phyloP scores from a whole-genome alignment of 1,139 yeast species.

The Hyphopichia burtonii region DNA sequence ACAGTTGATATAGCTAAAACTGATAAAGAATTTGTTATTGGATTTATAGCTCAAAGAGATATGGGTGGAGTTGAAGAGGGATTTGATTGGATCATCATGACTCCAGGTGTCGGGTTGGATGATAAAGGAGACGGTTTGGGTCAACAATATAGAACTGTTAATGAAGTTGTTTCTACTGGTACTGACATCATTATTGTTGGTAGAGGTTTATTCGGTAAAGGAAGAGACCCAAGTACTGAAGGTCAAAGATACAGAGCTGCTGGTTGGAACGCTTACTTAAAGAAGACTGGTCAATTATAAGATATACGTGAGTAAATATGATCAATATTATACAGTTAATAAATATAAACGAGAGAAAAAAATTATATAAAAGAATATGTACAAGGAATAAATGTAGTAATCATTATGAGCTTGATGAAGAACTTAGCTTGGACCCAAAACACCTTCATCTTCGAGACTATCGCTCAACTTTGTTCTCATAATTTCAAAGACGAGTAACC shows the following conservation, averaged over 20 bases:
- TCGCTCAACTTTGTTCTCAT: slow-evolving; percentile 55
- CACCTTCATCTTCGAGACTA: slow-evolving; percentile 21
- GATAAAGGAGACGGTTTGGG: slow-evolving; percentile 97
- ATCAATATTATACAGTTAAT: background rate
- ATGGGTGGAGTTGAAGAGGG: slow-evolving; percentile 84
- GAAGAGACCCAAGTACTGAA: slow-evolving; percentile 85
- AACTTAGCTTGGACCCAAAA: background rate
- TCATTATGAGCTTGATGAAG: background rate
- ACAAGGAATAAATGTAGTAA: background rate
- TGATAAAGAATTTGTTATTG: slow-evolving; percentile 88
- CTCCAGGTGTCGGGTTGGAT: slow-evolving; percentile 98
- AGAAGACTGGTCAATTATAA: slow-evolving; percentile 28
- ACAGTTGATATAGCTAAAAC: slow-evolving; percentile 88
- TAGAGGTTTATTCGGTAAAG: slow-evolving; percentile 94
- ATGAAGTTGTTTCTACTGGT: slow-evolving; percentile 77
- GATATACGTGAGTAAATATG: background rate
- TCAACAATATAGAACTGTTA: slow-evolving; percentile 93
- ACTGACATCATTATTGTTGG: slow-evolving; percentile 96
- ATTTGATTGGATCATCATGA: slow-evolving; percentile 93
- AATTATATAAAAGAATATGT: background rate
- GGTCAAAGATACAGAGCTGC: slow-evolving; percentile 88
- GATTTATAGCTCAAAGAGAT: slow-evolving; percentile 90
- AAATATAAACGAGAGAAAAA: background rate
- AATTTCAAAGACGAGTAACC: slow-evolving; percentile 80
- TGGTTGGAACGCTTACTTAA: slow-evolving; percentile 87